Conservation (phyloP, 1,139 yeast species). For the Candida labiduridarum region DNA sequence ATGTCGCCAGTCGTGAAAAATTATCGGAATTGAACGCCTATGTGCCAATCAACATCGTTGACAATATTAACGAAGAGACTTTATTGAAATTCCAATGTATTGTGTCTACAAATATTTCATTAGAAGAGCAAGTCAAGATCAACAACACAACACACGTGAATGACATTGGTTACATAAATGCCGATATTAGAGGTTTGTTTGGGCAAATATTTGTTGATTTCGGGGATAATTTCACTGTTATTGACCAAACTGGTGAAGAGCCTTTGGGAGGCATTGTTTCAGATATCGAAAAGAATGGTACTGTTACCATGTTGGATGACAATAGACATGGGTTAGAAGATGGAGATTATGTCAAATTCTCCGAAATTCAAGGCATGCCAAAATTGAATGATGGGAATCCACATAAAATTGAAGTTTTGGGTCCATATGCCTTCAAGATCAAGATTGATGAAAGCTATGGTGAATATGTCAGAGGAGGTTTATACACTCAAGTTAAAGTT, state of each 20-base stretch:
- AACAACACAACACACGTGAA: slow-evolving; percentile 74
- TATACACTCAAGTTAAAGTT: slow-evolving; percentile 88
- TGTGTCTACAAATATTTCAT: slow-evolving; percentile 74
- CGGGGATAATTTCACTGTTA: slow-evolving; percentile 76
- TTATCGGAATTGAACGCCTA: slow-evolving; percentile 84
- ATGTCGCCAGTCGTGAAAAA: slow-evolving; percentile 62
- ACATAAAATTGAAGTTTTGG: slow-evolving; percentile 78
- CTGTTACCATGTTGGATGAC: slow-evolving; percentile 90
- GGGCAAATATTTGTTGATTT: slow-evolving; percentile 90
- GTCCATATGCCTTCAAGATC: slow-evolving; percentile 90
- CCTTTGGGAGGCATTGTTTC: slow-evolving; percentile 85
- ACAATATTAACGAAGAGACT: slow-evolving; percentile 50
- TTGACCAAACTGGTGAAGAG: slow-evolving; percentile 92
- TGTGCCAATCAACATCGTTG: slow-evolving; percentile 79
- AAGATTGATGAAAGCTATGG: slow-evolving; percentile 58
- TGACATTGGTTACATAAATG: slow-evolving; percentile 76
- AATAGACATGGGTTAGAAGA: slow-evolving; percentile 92
- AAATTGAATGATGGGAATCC: slow-evolving; percentile 72
- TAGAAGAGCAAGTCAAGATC: slow-evolving; percentile 76
- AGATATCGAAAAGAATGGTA: slow-evolving; percentile 85
- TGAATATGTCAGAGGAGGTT: slow-evolving; percentile 77
- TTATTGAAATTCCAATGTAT: slow-evolving; percentile 73
- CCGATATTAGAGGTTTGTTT: slow-evolving; percentile 85
- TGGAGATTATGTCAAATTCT: slow-evolving; percentile 84
- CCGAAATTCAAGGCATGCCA: slow-evolving; percentile 80